Evolutionary conservation across 768 basidiomycete genomes (phyloP).

Genomic region (Boletus sp.): DNA sequence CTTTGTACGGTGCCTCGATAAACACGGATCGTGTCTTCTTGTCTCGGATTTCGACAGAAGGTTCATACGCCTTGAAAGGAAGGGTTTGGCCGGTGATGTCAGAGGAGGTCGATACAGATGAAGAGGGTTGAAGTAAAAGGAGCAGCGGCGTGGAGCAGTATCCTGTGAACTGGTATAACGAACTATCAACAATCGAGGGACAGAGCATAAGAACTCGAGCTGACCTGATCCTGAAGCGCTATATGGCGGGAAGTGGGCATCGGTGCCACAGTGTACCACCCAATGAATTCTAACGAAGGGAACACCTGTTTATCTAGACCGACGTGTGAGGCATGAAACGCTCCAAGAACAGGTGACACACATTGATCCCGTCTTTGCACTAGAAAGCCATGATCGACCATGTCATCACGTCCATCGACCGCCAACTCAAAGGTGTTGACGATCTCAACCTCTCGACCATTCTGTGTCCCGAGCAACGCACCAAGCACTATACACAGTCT

Average conservation of each 20-base stretch:
- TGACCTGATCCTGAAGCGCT: constrained; percentile 81
- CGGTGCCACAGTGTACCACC: constrained; percentile 93
- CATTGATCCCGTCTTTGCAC: constrained; percentile 87
- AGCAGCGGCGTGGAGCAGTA: constrained; percentile 90
- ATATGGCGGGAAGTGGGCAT: constrained; percentile 74
- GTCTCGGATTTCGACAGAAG: constrained; percentile 81
- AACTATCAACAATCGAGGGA: background rate
- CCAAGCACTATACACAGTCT: constrained; percentile 68
- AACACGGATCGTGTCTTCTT: constrained; percentile 75
- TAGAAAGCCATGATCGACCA: constrained; percentile 81
- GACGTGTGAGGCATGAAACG: constrained; percentile 5
- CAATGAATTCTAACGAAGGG: constrained; percentile 94
- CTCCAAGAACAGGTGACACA: constrained; percentile 30
- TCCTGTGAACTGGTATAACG: constrained; percentile 60
- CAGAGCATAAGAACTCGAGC: background rate
- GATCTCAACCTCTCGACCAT: constrained; percentile 93
- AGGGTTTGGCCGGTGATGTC: constrained; percentile 69
- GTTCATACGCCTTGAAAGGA: constrained; percentile 93
- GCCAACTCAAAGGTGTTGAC: constrained; percentile 95
- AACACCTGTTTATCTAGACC: constrained; percentile 93
- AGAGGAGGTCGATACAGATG: constrained; percentile 41
- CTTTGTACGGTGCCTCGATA: constrained; percentile 80
- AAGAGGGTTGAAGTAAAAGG: constrained; percentile 65
- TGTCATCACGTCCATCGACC: constrained; percentile 47
- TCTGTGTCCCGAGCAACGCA: constrained; percentile 90